These are phyloP conservation scores for Gymnopus androsaceus DNA, from an alignment of 1,284 basidiomycete species.

Conservation along the genomic window DNA sequence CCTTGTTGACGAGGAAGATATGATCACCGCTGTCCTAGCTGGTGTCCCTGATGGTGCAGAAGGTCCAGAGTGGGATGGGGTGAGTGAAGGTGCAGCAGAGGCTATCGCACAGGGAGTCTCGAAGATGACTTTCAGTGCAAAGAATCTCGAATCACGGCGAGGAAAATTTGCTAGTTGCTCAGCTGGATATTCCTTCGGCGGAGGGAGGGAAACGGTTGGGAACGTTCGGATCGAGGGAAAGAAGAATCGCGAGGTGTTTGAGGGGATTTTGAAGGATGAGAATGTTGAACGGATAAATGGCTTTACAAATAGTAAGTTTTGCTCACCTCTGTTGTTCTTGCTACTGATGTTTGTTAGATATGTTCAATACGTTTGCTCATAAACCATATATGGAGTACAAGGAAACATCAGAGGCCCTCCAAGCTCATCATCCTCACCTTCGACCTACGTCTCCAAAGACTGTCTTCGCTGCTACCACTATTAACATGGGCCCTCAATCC, in stretches of 20 bases:
- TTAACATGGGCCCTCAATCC: slow-evolving; percentile 12
- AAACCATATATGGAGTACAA: not conserved
- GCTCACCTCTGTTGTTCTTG: not conserved
- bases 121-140: not conserved
- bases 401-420: not conserved
- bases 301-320: not conserved
- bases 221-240: not conserved
- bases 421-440: not conserved
- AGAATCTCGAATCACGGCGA: slow-evolving; percentile 1
- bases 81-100: not conserved
- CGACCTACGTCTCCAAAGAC: not conserved
- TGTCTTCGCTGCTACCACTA: slow-evolving; percentile 1
- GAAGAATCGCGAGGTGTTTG: not conserved
- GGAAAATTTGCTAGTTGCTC: slow-evolving; percentile 9
- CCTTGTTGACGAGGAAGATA: slow-evolving; percentile 1
- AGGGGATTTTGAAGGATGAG: not conserved
- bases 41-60: not conserved
- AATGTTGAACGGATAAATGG: not conserved
- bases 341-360: not conserved
- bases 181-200: slow-evolving; percentile 11
- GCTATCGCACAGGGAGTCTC: not conserved
- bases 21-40: not conserved
- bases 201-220: slow-evolving; percentile 3
- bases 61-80: not conserved
- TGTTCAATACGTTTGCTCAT: slow-evolving; percentile 2